Base-by-base conservation (phyloP, 345 rosid species). In the Citrus maxima region DNA sequence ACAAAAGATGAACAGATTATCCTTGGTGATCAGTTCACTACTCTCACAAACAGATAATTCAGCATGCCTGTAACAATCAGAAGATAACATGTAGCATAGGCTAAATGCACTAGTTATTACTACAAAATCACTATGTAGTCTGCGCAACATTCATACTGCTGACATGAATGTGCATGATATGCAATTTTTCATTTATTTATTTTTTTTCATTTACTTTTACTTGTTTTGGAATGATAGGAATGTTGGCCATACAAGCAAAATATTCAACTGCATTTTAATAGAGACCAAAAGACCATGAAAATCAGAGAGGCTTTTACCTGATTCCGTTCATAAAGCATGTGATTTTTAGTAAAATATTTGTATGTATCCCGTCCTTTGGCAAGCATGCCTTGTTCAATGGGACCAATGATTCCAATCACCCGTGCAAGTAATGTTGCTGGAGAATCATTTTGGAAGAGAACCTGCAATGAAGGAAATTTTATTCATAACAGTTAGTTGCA, bases 371-470 rank as follows among this genome's bases (percentile, higher is more conserved):
- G 92, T 54, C 98, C 99, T 82, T 93, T 93, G 24, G 89, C 92
- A 79, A 97, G 90, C 99, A 97, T 93, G 74, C 76, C 88, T 84
- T 90, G 97, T 64, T 94, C 87, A 55, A 97, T 86, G 46, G 92
- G 87, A 30, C 98, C 90, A 42, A 90, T 84, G 42, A 94, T 94
- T 81, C 99, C 98, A 38, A 94, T 90, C 28, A 94, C 97, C 78
- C 98, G 89, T 38, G 98, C 97, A 77, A 97, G 90, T 78, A 97
- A 88, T 51, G 98, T 97, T 30, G 95, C 97, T 46, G 98, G 93
- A 30, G 99, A 97, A 89, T 97, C 99, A 83, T 94, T 97, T 85
- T 97, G 98, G 86, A 97, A 97, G 55, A 97, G 95, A 70, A 97
- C 99, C 99, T 95, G 75, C 82, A 84, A 84, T 32, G 30, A 76